phyloP scores from a whole-genome alignment of 129 eudicot genomes.

The Tagetes patula region DNA sequence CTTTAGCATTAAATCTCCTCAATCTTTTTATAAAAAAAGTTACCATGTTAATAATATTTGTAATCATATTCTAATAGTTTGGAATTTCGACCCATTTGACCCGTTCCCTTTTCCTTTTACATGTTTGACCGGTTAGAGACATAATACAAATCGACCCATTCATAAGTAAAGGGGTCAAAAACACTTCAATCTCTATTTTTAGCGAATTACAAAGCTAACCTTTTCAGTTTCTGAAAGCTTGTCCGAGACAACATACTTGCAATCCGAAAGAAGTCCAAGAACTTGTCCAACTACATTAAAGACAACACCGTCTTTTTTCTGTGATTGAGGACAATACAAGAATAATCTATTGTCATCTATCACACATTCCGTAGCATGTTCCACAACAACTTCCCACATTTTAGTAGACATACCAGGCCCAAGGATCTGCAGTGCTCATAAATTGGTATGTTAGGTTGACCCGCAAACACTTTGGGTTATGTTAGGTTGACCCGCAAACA shows the following conservation, averaged over 20 bases:
- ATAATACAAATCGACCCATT: not conserved
- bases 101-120: not conserved
- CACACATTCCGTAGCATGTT: conserved; percentile 85
- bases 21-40: not conserved
- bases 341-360: conserved; percentile 57
- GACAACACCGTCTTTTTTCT: conserved; percentile 58
- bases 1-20: not conserved
- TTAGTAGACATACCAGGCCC: conserved; percentile 91
- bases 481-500: not conserved
- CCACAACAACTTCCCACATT: conserved; percentile 88
- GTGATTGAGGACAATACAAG: conserved; percentile 52
- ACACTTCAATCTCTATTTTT: not conserved
- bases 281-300: conserved; percentile 81
- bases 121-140: not conserved
- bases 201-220: conserved; percentile 33
- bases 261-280: conserved; percentile 56
- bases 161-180: not conserved
- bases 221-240: conserved; percentile 69
- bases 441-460: not conserved
- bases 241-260: conserved; percentile 49
- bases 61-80: not conserved
- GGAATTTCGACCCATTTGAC: not conserved
- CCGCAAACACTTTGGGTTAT: not conserved
- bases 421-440: conserved; percentile 51
- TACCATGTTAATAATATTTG: not conserved